Base-by-base conservation (phyloP, 2,329 filamentous ascomycete genomes). In the Talaromyces rugulosus region DNA sequence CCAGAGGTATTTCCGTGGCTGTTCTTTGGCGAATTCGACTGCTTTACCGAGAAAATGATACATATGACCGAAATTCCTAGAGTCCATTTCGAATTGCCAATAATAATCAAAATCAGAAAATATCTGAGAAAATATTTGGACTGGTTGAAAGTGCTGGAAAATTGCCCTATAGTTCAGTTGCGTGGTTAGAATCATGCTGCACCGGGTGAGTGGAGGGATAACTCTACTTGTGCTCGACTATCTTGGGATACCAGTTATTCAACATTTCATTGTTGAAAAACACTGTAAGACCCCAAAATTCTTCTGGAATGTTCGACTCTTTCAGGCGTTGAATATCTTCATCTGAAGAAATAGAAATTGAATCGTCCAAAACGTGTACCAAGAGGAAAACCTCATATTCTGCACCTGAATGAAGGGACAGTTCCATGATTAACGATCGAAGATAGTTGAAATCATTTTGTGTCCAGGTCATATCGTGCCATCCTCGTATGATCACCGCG, bases 401-500 rank as follows among this genome's bases (percentile, higher is more conserved):
- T 33, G 86, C 89, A 16, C 89, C 89, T 0, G 89, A 90, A 61
- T 84, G 83, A 58, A 94, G 77, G 8, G 87, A 83, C 4, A 93
- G 79, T 74, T 96, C 93, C 23, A 88, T 85, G 70, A 96, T 92
- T 75, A 96, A 85, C 33, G 92, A 89, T 31, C 93, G 88, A 31
- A 96, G 76, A 69, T 92, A 91, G 75, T 92, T 86, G 55, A 94
- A 82, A 70, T 95, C 90, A 69, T 96, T 90, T 47, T 89, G 84
- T 11, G 86, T 87, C 82, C 92, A 97, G 6, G 85, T 69, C 67
- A 90, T 95, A 67, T 89, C 89, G 66, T 89, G 87, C 90, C 91
- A 96, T 55, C 89, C 89, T 28, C 93, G 85, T 28, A 97, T 84
- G 1, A 97, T 85, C 5, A 97, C 82, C 3, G 90, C 92, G 0